Evolutionary conservation across 2,329 filamentous ascomycete genomes (phyloP), one percentile per base, ranked within the genome.

Genomic region (Fusarium sarcochroum): DNA sequence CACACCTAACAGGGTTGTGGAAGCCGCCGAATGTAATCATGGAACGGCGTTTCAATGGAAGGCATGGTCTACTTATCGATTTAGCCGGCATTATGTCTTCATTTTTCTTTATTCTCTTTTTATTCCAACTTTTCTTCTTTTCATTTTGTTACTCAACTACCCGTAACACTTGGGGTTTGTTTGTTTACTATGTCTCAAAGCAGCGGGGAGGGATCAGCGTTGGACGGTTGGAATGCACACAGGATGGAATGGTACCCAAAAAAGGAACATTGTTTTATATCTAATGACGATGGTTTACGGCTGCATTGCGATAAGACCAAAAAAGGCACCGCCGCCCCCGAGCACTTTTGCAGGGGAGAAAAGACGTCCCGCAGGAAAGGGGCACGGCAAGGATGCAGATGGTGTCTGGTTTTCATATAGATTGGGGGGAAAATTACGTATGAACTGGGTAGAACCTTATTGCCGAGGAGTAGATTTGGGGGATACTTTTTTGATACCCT

Each of bases 201-300:
- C 51, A 58, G 56, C 52, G 58, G 53, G 56, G 60, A 58, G 63
- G 56, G 52, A 72, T 51, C 49, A 71, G 58, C 66, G 63, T 58
- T 54, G 58, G 71, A 44, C 56, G 71, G 63, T 40, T 61, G 68
- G 70, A 68, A 72, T 62, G 66, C 55, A 61, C 55, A 61, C 52
- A 53, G 64, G 57, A 68, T 59, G 70, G 70, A 68, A 72, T 66
- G 67, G 70, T 63, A 67, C 59, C 51, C 48, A 66, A 69, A 67
- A 71, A 73, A 63, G 71, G 61, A 73, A 69, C 58, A 69, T 68
- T 66, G 63, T 73, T 74, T 73, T 63, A 64, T 48, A 66, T 51
- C 60, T 74, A 72, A 74, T 74, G 72, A 74, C 71, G 70, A 73
- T 72, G 63, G 68, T 70, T 75, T 70, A 75, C 73, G 73, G 73